Evolutionary conservation across 2,329 filamentous ascomycete genomes (phyloP), one percentile per base, ranked within the genome.

Genomic region (Colletotrichum orbiculare): DNA sequence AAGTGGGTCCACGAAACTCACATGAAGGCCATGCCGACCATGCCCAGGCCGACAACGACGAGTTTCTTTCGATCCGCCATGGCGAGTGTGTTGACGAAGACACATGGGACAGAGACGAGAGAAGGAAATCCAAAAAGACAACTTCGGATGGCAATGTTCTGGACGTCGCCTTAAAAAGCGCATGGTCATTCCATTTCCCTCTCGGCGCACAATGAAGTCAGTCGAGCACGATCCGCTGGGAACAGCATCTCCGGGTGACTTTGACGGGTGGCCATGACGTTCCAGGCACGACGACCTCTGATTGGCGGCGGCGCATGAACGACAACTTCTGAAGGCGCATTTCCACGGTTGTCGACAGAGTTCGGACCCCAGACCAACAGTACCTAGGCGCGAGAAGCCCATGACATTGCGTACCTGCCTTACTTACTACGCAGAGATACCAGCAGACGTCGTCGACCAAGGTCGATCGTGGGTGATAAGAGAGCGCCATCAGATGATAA

Each of bases 11-110:
- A 25, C 25, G 25, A 25, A 9, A 83, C 90, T 83, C 79, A 95
- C 91, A 96, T 93, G 75, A 96, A 95, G 46, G 91, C 89, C 70
- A 96, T 91, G 43, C 91, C 93, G 48, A 97, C 94, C 94, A 97
- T 97, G 2, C 94, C 94, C 78, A 97, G 78, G 9, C 94, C 94
- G 43, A 97, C 92, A 42, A 97, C 89, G 2, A 96, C 93, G 41
- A 96, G 79, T 73, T 85, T 89, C 76, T 92, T 93, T 67, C 87
- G 81, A 66, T 79, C 67, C 4, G 73, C 67, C 83, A 91, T 68
- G 39, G 52, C 37, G 37, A 52, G 45, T 25, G 25, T 25, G 25
- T 25, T 25, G 25, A 25, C 25, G 25, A 25, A 25, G 25, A 25
- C 25, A 25, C 25, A 25, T 25, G 25, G 25, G 5, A 25, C 4